Conservation (phyloP, 2,329 filamentous ascomycete genomes). For the Hymenoscyphus fraxineus region DNA sequence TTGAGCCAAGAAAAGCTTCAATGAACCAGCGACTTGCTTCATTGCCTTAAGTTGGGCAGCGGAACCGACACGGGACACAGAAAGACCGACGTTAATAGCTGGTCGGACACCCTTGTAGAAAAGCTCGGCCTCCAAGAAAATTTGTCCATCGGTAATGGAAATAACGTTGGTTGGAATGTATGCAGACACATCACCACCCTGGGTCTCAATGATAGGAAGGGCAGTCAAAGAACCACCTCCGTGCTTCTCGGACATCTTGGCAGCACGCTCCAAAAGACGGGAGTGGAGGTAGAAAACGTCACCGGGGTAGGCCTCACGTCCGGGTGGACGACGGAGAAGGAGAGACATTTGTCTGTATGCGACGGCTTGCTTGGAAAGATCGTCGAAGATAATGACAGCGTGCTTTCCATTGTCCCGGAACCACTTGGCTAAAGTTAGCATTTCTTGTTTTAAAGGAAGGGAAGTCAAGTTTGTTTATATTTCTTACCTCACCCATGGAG, state of each 20-base stretch:
- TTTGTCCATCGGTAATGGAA: slow-evolving; percentile 99
- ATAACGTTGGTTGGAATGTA: slow-evolving; percentile 99
- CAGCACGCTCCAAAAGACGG: slow-evolving; percentile 96
- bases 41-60: slow-evolving; percentile 99
- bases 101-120: slow-evolving; percentile 99
- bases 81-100: slow-evolving; percentile 99
- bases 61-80: slow-evolving; percentile 99
- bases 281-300: slow-evolving; percentile 99
- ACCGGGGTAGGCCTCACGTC: slow-evolving; percentile 98
- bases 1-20: slow-evolving; percentile 99
- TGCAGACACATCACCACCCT: slow-evolving; percentile 99
- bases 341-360: slow-evolving; percentile 99
- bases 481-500: slow-evolving; percentile 18
- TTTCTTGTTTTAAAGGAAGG: too few species aligned
- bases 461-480: too few species aligned
- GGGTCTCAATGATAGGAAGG: slow-evolving; percentile 96
- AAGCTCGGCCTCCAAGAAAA: slow-evolving; percentile 98
- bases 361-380: slow-evolving; percentile 96
- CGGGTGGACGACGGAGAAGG: slow-evolving; percentile 92
- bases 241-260: slow-evolving; percentile 96
- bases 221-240: slow-evolving; percentile 96
- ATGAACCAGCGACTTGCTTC: slow-evolving; percentile 99
- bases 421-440: too few species aligned
- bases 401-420: slow-evolving; percentile 87
- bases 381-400: slow-evolving; percentile 86